These are phyloP conservation scores for Turritis glabra DNA, from an alignment of 345 rosid genomes.

Conservation along the genomic window DNA sequence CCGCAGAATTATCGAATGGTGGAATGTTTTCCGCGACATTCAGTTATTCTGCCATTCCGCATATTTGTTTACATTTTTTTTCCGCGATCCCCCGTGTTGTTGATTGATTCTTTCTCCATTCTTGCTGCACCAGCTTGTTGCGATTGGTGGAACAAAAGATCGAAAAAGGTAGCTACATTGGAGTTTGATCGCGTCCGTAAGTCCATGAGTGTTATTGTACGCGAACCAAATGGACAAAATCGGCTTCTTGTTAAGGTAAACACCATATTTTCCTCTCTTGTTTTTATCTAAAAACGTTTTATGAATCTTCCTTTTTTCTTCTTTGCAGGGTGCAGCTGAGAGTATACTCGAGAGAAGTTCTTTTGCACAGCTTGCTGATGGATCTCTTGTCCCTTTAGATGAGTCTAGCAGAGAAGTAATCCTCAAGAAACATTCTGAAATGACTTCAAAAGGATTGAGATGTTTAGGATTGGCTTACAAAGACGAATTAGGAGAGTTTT, in stretches of 20 bases:
- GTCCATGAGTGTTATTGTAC: conserved; percentile 84
- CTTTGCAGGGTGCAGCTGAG: conserved; percentile 87
- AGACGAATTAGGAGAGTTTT: conserved; percentile 78
- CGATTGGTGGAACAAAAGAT: conserved; percentile 79
- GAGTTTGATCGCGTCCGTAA: conserved; percentile 90
- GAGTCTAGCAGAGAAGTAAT: conserved; percentile 69
- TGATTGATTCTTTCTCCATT: not conserved
- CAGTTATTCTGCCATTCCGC: not conserved
- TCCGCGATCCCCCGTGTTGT: not conserved
- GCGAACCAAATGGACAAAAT: conserved; percentile 64
- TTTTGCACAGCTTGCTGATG: conserved; percentile 79
- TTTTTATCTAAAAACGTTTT: not conserved
- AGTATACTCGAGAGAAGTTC: conserved; percentile 80
- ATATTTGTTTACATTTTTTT: not conserved
- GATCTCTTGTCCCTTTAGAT: conserved; percentile 70
- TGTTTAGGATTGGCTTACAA: conserved; percentile 90
- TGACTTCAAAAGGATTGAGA: conserved; percentile 85
- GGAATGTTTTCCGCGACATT: not conserved
- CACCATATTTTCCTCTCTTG: not conserved
- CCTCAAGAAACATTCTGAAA: conserved; percentile 59
- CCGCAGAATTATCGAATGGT: not conserved
- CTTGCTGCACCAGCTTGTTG: conserved; percentile 54
- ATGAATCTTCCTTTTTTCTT: not conserved
- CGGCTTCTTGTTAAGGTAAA: conserved; percentile 86
- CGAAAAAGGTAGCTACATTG: conserved; percentile 72